Evolutionary conservation across 2,329 filamentous ascomycete species (phyloP), one percentile per base, ranked within the genome.

Genomic region (Pseudonectria buxi): DNA sequence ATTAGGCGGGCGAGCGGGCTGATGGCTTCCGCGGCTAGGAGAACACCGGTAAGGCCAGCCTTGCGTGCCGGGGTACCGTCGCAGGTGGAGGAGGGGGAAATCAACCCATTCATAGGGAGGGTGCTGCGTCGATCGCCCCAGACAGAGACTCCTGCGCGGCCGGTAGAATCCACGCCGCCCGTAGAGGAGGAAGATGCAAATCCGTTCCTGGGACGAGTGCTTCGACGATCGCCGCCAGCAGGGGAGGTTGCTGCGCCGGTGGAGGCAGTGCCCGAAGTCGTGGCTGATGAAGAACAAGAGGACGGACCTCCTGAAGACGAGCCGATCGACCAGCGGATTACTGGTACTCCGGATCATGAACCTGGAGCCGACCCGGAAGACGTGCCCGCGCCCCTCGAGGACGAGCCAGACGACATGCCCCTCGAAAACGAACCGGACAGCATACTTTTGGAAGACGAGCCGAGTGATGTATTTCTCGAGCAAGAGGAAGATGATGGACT

Each of bases 51-150:
- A 4, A 67, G 62, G 33, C 67, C 68, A 6, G 62, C 56, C 3
- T 65, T 70, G 3, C 58, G 68, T 26, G 68, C 71, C 2, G 52
- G 73, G 1, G 70, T 71, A 3, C 67, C 48, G 54, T 4, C 18
- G 9, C 18, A 22, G 18, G 53, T 55, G 14, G 52, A 47, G 1
- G 51, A 55, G 1, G 54, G 56, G 4, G 43, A 56, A 6, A 32
- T 56, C 3, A 51, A 60, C 27, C 57, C 58, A 1, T 60, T 60
- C 26, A 42, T 52, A 1, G 52, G 55, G 2, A 54, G 47, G 29
- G 48, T 45, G 4, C 37, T 54, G 7, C 51, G 54, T 18, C 46
- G 55, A 26, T 53, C 50, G 1, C 55, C 55, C 0, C 22, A 61
- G 51, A 22, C 65, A 47, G 18, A 62, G 48, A n/a, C 47, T 27